These are phyloP conservation scores for Trichaptum fuscoviolaceum DNA, from an alignment of 768 basidiomycete species.

Conservation along the genomic window DNA sequence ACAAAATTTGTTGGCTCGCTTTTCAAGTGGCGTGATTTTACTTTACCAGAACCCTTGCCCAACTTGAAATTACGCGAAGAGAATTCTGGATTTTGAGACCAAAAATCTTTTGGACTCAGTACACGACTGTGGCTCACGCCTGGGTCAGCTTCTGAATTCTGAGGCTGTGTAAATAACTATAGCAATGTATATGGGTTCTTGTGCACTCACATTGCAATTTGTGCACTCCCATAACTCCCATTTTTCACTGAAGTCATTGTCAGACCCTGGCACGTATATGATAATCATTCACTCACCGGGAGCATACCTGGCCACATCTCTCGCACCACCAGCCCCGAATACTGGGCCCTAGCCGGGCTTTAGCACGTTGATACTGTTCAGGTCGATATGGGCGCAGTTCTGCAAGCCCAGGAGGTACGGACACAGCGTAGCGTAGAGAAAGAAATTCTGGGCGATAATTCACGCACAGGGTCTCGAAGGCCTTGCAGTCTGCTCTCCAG, in stretches of 20 bases:
- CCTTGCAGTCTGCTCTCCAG: conserved; percentile 30
- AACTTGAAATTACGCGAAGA: conserved; percentile 19
- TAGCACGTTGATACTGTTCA: neutral
- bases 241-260: conserved; percentile 45
- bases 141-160: conserved; percentile 2
- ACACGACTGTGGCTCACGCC: conserved; percentile 22
- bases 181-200: conserved; percentile 43
- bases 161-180: neutral
- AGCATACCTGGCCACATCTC: conserved; percentile 66
- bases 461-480: neutral
- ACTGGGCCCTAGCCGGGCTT: neutral
- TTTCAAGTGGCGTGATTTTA: neutral
- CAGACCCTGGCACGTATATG: conserved; percentile 6
- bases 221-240: conserved; percentile 75
- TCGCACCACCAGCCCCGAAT: conserved; percentile 67
- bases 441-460: conserved; percentile 2
- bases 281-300: conserved; percentile 44
- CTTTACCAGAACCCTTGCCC: conserved; percentile 16
- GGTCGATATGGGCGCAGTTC: neutral
- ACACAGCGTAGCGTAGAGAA: neutral
- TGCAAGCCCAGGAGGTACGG: neutral
- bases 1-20: neutral
- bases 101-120: conserved; percentile 33
- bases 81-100: conserved; percentile 24
- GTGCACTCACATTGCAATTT: conserved; percentile 58